Conservation (phyloP, 305 asterid species). For the Petunia hybrid region DNA sequence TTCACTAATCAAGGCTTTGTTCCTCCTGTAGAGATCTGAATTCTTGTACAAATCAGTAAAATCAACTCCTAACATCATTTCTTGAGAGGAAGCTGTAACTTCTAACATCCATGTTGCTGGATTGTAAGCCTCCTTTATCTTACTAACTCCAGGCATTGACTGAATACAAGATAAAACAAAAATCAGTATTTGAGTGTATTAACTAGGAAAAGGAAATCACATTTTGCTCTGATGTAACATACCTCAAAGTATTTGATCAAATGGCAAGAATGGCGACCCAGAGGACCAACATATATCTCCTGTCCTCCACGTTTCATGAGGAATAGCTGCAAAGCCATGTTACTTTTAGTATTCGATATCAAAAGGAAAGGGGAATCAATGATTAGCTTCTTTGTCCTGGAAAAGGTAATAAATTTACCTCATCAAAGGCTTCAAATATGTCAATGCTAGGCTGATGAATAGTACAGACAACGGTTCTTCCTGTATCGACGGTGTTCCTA, state of each 20-base stretch:
- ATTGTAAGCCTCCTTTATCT: constrained; percentile 59
- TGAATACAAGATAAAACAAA: not conserved
- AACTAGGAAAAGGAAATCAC: no score
- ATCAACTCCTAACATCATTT: constrained; percentile 52
- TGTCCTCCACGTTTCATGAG: constrained; percentile 74
- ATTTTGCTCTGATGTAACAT: not conserved
- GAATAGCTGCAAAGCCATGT: constrained; percentile 49
- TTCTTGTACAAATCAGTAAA: constrained; percentile 57
- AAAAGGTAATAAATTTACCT: constrained; percentile 29
- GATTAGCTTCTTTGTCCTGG: not conserved
- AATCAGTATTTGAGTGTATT: not conserved
- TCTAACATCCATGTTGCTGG: constrained; percentile 77
- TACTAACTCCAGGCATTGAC: constrained; percentile 52
- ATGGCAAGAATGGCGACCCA: constrained; percentile 57
- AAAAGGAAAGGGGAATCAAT: not conserved
- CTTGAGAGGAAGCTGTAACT: constrained; percentile 63
- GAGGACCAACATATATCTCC: constrained; percentile 69
- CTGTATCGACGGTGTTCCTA: constrained; percentile 46
- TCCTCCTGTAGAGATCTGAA: constrained; percentile 59
- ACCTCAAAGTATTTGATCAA: constrained; percentile 66
- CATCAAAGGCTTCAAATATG: constrained; percentile 50
- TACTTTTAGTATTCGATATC: not conserved
- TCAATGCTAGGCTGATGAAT: constrained; percentile 49
- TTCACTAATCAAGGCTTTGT: constrained; percentile 55
- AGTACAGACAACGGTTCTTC: constrained; percentile 48